These are phyloP conservation scores for Ottelia alismoides DNA, from an alignment of 106 monocot species.

Conservation along the genomic window DNA sequence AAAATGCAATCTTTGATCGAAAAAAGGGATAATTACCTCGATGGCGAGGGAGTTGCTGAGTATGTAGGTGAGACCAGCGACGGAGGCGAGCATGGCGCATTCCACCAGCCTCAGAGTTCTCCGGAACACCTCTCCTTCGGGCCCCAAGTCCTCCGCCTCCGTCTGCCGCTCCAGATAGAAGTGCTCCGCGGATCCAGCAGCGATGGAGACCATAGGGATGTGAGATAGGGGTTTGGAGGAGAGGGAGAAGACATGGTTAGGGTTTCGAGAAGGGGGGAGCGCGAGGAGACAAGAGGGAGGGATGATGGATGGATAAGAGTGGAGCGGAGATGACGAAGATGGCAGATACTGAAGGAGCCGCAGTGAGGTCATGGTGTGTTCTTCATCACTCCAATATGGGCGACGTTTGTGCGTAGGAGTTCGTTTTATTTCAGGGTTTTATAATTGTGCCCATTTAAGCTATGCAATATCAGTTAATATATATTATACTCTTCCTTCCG, in stretches of 20 bases:
- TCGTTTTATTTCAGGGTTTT: too few species aligned
- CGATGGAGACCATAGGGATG: constrained; percentile 2
- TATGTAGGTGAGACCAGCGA: constrained; percentile 75
- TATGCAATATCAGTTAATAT: too few species aligned
- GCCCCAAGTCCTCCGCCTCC: constrained; percentile 30
- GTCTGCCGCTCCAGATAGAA: not conserved
- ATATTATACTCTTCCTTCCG: too few species aligned
- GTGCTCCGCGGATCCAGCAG: not conserved
- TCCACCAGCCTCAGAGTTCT: constrained; percentile 86
- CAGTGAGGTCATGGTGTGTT: too few species aligned
- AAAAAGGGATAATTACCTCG: too few species aligned
- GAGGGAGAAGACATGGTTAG: too few species aligned
- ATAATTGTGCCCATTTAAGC: too few species aligned
- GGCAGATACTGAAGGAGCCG: not conserved
- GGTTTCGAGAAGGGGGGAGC: not conserved
- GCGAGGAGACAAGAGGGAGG: not conserved
- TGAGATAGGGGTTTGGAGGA: too few species aligned
- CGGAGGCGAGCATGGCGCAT: constrained; percentile 95
- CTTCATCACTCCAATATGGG: too few species aligned
- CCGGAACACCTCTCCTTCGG: constrained; percentile 40
- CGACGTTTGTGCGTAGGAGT: too few species aligned
- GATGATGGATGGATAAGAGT: not conserved
- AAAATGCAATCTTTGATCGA: too few species aligned
- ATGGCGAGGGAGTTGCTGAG: constrained; percentile 86
- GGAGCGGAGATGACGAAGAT: not conserved